Percentiles rank a stretch among this genome's conserved stretches.
These are phyloP conservation scores for Byssoonygena ceratinophila DNA, from an alignment of 2,329 filamentous ascomycete species.

Conservation along the genomic window DNA sequence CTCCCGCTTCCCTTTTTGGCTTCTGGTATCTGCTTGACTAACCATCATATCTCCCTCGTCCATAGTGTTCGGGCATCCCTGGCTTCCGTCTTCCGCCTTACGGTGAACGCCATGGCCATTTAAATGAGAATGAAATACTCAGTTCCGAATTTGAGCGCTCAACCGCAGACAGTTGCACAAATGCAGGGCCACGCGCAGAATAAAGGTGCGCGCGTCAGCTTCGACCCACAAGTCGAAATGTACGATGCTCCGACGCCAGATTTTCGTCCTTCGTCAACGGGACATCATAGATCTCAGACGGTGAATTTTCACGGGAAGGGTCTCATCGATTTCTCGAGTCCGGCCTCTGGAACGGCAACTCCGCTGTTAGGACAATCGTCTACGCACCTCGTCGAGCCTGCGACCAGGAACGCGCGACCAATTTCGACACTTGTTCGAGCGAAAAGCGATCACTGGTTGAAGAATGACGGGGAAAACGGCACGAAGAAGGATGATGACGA, in stretches of 20 bases:
- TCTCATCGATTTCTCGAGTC: constrained; percentile 3
- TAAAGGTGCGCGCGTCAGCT: constrained; percentile 12
- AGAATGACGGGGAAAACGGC: constrained; percentile 25
- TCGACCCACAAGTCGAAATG: constrained; percentile 7
- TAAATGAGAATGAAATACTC: constrained; percentile 4
- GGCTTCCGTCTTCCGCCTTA: neutral
- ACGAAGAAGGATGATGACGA: constrained; percentile 36
- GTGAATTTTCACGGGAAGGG: constrained; percentile 5
- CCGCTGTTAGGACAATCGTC: neutral
- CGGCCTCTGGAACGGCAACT: neutral
- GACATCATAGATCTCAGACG: constrained; percentile 11
- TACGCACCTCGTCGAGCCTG: neutral
- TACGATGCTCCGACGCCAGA: constrained; percentile 1
- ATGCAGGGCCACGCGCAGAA: constrained; percentile 1
- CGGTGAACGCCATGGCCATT: neutral
- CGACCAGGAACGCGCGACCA: constrained; percentile 22
- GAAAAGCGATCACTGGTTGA: constrained; percentile 45
- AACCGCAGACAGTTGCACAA: constrained; percentile 9
- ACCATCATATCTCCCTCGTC: neutral
- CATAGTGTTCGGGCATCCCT: neutral
- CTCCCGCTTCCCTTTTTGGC: neutral
- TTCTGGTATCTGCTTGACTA: neutral
- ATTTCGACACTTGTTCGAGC: constrained; percentile 39
- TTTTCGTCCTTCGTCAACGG: neutral
- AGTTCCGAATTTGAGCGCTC: neutral